A percentile compares a stretch with the other conserved stretches of the same genome.
phyloP scores from a whole-genome alignment of 2,329 filamentous ascomycete species.

The Aspergillus proliferans region DNA sequence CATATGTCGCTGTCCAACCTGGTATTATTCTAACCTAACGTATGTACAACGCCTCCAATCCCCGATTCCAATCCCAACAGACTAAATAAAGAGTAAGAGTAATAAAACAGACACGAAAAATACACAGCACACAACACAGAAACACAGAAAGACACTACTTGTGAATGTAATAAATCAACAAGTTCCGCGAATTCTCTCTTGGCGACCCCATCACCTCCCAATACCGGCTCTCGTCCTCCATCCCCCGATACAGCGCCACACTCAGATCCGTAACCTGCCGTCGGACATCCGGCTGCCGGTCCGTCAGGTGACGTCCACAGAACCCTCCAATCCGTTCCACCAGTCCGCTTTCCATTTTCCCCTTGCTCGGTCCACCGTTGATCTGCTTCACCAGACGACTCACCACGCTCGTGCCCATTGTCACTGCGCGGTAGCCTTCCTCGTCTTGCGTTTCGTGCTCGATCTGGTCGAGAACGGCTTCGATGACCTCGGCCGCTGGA shows the following conservation, averaged over 20 bases:
- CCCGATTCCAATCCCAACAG: background rate
- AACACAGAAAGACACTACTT: conserved; percentile 1
- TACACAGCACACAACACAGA: background rate
- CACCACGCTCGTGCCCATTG: conserved; percentile 30
- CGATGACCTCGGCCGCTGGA: conserved; percentile 21
- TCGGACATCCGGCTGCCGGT: conserved; percentile 32
- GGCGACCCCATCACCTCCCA: conserved; percentile 26
- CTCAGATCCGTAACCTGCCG: conserved; percentile 34
- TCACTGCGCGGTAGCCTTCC: conserved; percentile 26
- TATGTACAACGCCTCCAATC: too few species aligned
- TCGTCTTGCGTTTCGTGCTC: conserved; percentile 25
- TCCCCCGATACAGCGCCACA: conserved; percentile 20
- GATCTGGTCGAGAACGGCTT: conserved; percentile 29
- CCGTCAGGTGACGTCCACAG: conserved; percentile 25
- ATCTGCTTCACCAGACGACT: conserved; percentile 20
- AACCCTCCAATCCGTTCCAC: conserved; percentile 28
- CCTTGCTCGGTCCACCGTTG: conserved; percentile 11
- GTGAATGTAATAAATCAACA: conserved; percentile 32
- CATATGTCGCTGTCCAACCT: too few species aligned
- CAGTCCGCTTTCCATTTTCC: conserved; percentile 10
- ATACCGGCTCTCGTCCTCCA: conserved; percentile 20
- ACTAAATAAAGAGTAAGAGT: background rate
- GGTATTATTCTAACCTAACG: too few species aligned
- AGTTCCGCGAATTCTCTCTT: conserved; percentile 25
- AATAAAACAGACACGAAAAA: conserved; percentile 7